Evolutionary conservation across 2,329 filamentous ascomycete genomes (phyloP), one percentile per base, ranked within the genome.

Genomic region (Diaporthe ampelina): DNA sequence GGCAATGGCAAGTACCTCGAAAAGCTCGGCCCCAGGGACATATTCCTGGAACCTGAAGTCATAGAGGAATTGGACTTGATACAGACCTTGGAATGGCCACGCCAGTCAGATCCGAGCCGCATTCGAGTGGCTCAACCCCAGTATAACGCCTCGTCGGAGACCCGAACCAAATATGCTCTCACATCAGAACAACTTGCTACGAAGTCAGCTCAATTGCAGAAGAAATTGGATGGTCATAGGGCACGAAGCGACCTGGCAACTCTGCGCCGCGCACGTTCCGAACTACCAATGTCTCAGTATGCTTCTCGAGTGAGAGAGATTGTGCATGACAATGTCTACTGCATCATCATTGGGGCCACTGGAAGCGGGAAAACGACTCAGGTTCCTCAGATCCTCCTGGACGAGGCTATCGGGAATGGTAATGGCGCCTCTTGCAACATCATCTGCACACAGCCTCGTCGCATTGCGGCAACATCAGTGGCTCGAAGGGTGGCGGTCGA

Each of bases 361-460:
- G 74, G 74, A 15, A 75, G 74, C 35, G 74, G 74, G 15, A 75
- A 75, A 37, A 75, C 74, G 17, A 75, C 74, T 0, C 88, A 89
- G 78, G 82, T 89, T 11, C 87, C 88, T n/a, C 88, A 89, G 75
- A 86, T 89, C n/a, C 74, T 89, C 35, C 79, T 89, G 2, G 86
- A 89, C n/a, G 78, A 88, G 72, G 83, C 84, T 3, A 86, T 86
- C 58, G 76, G 79, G 9, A 74, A 76, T 7, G 83, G 82, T 1
- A 69, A 75, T 19, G 86, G 86, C n/a, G 82, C 81, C 7, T 70
- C 77, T 35, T 88, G 87, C 78, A 87, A 86, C 73, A 82, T 89
- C 70, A 82, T 89, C 10, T 88, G 86, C 76, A 86, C 87, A 7
- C 87, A 88, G 72, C 86, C 86, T 35, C 82, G 86, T 59, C 82